phyloP scores from a whole-genome alignment of 345 rosid species.

The Isatis tinctoria region DNA sequence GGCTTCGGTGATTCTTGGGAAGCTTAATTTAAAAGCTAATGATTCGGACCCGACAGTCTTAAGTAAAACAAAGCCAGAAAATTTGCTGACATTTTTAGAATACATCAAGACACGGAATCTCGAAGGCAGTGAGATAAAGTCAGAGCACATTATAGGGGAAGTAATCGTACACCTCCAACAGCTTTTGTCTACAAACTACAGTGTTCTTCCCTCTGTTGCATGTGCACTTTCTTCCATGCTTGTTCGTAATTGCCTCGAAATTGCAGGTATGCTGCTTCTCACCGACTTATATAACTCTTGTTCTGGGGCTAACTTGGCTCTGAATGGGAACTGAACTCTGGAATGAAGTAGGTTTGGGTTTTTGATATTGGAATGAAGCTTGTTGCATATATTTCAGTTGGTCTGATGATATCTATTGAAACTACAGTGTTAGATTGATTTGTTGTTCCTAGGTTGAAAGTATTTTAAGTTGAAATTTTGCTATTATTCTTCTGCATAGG shows the following conservation, averaged over 20 bases:
- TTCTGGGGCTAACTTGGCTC: background rate
- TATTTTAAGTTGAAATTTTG: background rate
- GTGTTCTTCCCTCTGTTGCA: conserved; percentile 55
- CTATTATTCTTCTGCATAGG: conserved; percentile 25
- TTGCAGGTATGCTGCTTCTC: conserved; percentile 42
- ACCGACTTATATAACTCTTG: conserved; percentile 7
- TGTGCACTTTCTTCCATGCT: conserved; percentile 63
- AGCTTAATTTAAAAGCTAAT: conserved; percentile 39
- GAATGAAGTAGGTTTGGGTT: background rate
- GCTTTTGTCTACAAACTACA: conserved; percentile 41
- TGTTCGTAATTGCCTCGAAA: conserved; percentile 31
- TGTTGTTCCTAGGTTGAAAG: background rate
- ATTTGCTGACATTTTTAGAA: conserved; percentile 46
- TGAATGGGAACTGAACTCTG: background rate
- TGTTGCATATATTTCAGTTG: background rate
- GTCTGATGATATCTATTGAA: conserved; percentile 1
- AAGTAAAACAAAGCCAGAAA: conserved; percentile 31
- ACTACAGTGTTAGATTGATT: background rate
- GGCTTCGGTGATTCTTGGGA: conserved; percentile 68
- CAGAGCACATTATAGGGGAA: conserved; percentile 44
- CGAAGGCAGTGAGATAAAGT: conserved; percentile 29
- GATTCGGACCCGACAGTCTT: conserved; percentile 18
- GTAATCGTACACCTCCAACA: conserved; percentile 60
- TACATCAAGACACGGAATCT: conserved; percentile 25
- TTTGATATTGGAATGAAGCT: background rate